Conservation (phyloP, 192 early-diverging fungal genomes). For the Thoreauomyces humboldtii region DNA sequence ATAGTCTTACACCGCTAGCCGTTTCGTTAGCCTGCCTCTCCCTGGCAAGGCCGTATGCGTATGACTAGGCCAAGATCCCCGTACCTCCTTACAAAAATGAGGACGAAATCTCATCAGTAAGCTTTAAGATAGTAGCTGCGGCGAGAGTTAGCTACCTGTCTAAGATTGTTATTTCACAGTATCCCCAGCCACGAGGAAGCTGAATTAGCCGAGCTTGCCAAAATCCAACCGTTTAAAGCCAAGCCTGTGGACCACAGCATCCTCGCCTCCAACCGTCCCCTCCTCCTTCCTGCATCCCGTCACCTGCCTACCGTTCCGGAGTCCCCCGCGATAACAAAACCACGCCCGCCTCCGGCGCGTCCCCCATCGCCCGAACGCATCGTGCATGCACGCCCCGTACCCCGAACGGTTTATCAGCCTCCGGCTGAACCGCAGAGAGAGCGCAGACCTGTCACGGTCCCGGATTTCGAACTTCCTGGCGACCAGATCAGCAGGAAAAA, state of each 20-base stretch:
- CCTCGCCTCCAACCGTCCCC: conserved; percentile 15
- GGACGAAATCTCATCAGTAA: conserved; percentile 37
- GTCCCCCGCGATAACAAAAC: conserved; percentile 45
- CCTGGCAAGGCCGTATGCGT: conserved; percentile 15
- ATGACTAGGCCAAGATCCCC: conserved; percentile 49
- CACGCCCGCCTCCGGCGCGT: conserved; percentile 13
- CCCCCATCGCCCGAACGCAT: conserved; percentile 26
- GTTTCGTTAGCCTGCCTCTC: conserved; percentile 12
- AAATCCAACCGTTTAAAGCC: conserved; percentile 47
- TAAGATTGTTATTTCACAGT: too few relatives aligned
- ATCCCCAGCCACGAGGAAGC: conserved; percentile 34
- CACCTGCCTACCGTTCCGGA: conserved; percentile 37
- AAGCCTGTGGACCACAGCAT: conserved; percentile 41
- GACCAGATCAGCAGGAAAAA: conserved; percentile 57
- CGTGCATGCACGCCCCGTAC: conserved; percentile 49
- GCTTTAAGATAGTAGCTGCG: too few relatives aligned
- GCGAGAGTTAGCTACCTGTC: too few relatives aligned
- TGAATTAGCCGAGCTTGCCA: conserved; percentile 32
- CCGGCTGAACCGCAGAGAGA: conserved; percentile 31
- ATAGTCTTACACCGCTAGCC: too few relatives aligned
- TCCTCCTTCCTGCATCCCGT: conserved; percentile 23
- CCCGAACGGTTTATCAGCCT: not conserved
- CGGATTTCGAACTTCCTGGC: conserved; percentile 58
- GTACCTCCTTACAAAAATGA: conserved; percentile 40
- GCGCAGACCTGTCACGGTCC: conserved; percentile 31